Base-by-base conservation (phyloP, 176 grass and related monocot species). In the Ananas comosus region DNA sequence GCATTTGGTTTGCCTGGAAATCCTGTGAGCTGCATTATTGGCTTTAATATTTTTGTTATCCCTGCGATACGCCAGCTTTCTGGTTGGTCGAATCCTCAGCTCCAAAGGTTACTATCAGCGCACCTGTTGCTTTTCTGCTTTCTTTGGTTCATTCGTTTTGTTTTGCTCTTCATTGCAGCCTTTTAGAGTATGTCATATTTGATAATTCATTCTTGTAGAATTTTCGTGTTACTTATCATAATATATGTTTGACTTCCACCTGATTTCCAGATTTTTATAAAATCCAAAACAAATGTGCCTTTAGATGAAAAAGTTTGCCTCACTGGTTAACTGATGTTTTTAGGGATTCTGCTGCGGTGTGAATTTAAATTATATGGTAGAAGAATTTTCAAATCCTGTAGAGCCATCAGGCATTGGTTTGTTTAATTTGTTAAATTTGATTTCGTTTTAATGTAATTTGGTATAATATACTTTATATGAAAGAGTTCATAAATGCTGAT, bases 1-100 rank as follows among this genome's bases (percentile, higher is more conserved):
- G 80, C 89, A 73, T 93, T 99, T 84, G 94, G 94, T 48, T 93
- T 99, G 84, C 94, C 94, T 81, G 94, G 89, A 82, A 99, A 99
- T 71, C 94, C 94, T 56, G 94, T 90, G 59, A 93, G 94, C 56
- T 93, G 89, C 80, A 83, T 93, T 75, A 89, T 97, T 78, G 85
- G 94, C 82, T 99, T 99, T 69, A 85, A 90, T 80, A 48, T 93
- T 61, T 99, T 99, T 82, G 89, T 83, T 61, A 73, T 93, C 66
- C 94, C 94, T 76, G 78, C 84, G 83, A 86, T 99, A 78, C 82
- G 78, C 14, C 78, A 83, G 10, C 63, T 99, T 50, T 92, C 82
- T 68, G 82, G 89, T 47, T 93, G 86, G 94, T 81, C 71, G 21
- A 86, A 93, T 84, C 87, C 89, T 75, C 72, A 93, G 48, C 77